Evolutionary conservation across 1,284 basidiomycete species (phyloP), one percentile per base, ranked within the genome.

Genomic region (Ustilago tritici): DNA sequence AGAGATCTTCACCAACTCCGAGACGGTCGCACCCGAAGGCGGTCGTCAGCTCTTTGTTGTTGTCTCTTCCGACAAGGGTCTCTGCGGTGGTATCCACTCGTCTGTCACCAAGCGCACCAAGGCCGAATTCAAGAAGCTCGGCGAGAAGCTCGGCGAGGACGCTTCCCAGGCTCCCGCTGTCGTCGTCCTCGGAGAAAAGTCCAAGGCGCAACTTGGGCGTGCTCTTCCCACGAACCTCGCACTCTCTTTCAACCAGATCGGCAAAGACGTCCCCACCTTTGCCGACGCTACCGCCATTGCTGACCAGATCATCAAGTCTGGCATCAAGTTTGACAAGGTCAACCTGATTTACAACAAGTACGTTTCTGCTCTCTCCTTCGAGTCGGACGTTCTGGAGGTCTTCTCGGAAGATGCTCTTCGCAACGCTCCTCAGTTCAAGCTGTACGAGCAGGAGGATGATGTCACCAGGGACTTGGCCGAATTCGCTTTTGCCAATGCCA

Each of bases 61-160:
- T 80, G 93, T 95, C 87, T 97, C 96, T 56, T 98, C 95, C 68
- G 96, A 99, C 91, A 96, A 97, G 89, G 96, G 97, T 89, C 93
- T 99, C 69, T 99, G 96, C 88, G 97, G 97, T 89, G 97, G 97
- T 91, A 98, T 99, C 86, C 96, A 99, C 90, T 98, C 96, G 49
- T 95, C 94, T 71, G 93, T 99, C 85, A 91, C 93, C 82, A 98
- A 98, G 89, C 90, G 91, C 60, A 93, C 94, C 70, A 93, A 93
- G 82, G 90, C 90, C 71, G 92, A 90, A 70, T 67, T 86, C 61
- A 56, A 63, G 40, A 73, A 80, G 56, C 70, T 90, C 72, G 88
- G 91, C 56, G 84, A 92, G 57, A 87, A 87, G 41, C 85, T 82
- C 34, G 81, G 63, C 61, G 57, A 73, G 49, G 47, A 56, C 57